These are phyloP conservation scores for Przewalskia tangutica DNA, from an alignment of 257 asterid species.

Conservation along the genomic window DNA sequence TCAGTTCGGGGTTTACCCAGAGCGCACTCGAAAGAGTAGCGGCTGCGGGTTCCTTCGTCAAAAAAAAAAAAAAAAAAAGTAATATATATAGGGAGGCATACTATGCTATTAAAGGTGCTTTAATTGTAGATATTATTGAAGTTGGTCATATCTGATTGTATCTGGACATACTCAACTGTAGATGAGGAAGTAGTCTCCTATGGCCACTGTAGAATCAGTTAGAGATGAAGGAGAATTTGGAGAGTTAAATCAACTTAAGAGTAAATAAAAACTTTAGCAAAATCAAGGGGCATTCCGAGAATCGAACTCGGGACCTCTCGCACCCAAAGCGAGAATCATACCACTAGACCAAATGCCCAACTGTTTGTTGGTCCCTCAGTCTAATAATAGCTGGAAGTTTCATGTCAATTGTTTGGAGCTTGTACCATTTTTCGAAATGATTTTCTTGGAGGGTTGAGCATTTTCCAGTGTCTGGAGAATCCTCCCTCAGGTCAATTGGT, in stretches of 20 bases:
- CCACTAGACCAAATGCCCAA: conserved; percentile 70
- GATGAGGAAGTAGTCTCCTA: neutral
- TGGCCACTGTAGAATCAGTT: neutral
- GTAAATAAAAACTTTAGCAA: neutral
- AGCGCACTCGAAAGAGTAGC: too few relatives aligned
- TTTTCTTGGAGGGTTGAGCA: neutral
- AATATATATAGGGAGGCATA: neutral
- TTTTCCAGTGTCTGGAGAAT: neutral
- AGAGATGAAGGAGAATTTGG: neutral
- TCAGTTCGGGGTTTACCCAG: too few relatives aligned
- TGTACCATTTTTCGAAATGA: neutral
- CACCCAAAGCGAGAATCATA: conserved; percentile 83
- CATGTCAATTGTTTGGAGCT: neutral
- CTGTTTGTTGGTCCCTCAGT: too few relatives aligned
- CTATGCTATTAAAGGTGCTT: neutral
- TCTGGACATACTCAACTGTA: neutral
- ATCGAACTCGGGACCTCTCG: conserved; percentile 78
- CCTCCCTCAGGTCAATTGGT: too few relatives aligned
- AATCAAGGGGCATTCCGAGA: conserved; percentile 43
- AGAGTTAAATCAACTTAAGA: neutral
- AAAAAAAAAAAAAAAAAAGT: too few relatives aligned
- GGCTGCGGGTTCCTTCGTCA: too few relatives aligned
- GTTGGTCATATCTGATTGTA: neutral
- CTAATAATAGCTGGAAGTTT: too few relatives aligned
- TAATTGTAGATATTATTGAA: neutral